Evolutionary conservation across 2,329 filamentous ascomycete species (phyloP), one percentile per base, ranked within the genome.

Genomic region (Monosporascus sp.): DNA sequence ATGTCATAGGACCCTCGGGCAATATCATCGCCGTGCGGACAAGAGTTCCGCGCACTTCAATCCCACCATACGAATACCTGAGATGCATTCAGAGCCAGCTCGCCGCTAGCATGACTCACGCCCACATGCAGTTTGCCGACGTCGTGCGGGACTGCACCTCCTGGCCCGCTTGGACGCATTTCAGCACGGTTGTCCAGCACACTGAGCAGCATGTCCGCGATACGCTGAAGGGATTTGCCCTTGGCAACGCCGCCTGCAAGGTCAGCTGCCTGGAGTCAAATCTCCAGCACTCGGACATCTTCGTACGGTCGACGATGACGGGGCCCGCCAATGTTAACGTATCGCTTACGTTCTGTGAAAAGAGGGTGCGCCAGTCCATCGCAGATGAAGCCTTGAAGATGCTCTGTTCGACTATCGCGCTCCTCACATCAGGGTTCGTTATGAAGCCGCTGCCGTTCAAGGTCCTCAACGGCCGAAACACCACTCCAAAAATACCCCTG

Each of bases 151-250:
- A 75, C 46, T 84, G 79, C 60, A 82, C 80, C 3, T 62, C 73
- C 5, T 83, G 80, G 78, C 72, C 78, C 0, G 70, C 74, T 28
- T 81, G 78, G 72, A 78, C 76, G 3, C 74, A 73, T 1, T 79
- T 82, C 64, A 79, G 78, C 65, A 79, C 77, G 3, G 66, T 82
- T 2, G 74, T 84, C 2, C 75, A 81, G 48, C 79, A 84, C 55
- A 72, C 76, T 40, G 68, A 70, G 55, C 68, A 72, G 15, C 70
- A 73, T 45, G 72, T 72, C 5, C 68, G 70, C 6, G 70, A 69
- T 4, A 73, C 72, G 7, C 62, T 66, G 11, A 66, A 68, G 38
- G 63, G 65, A 15, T 75, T 80, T 60, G 73, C 74, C 54, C 71
- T 81, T 2, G 76, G 74, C 2, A 65, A 70, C 17, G 72, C 75